Evolutionary conservation across 306 rosid species (phyloP).

Genomic region (Citrullus amarus): DNA sequence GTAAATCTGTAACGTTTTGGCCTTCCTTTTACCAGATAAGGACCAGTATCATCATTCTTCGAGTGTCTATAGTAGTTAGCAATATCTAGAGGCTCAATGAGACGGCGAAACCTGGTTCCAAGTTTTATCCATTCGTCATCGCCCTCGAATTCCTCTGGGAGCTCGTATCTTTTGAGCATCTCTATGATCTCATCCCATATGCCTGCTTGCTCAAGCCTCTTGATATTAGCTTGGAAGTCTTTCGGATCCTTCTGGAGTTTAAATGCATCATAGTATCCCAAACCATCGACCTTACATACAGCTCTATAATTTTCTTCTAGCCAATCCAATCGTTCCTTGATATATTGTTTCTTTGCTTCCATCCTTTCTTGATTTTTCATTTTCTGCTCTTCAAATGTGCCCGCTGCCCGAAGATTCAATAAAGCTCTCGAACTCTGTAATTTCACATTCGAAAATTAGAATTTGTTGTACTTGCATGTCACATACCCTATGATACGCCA

Average conservation of each 20-base stretch:
- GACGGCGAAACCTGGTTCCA: slow-evolving; percentile 43
- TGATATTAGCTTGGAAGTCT: slow-evolving; percentile 67
- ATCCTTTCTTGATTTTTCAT: slow-evolving; percentile 19
- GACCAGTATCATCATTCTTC: slow-evolving; percentile 46
- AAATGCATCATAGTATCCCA: slow-evolving; percentile 59
- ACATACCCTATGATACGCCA: not conserved
- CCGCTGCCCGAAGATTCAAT: slow-evolving; percentile 60
- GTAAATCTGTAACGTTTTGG: slow-evolving; percentile 48
- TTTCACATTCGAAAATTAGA: not conserved
- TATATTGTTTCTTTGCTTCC: not conserved
- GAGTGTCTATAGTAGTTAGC: slow-evolving; percentile 70
- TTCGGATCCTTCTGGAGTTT: slow-evolving; percentile 31
- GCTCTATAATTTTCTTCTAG: slow-evolving; percentile 22
- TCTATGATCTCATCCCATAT: slow-evolving; percentile 66
- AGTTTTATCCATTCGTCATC: slow-evolving; percentile 19
- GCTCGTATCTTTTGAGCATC: slow-evolving; percentile 48
- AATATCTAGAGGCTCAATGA: slow-evolving; percentile 71
- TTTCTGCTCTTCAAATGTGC: slow-evolving; percentile 37
- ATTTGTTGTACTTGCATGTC: not conserved
- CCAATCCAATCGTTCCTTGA: not conserved
- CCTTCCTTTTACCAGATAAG: slow-evolving; percentile 42
- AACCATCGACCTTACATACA: slow-evolving; percentile 4
- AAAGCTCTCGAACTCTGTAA: slow-evolving; percentile 54
- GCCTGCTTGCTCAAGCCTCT: slow-evolving; percentile 52
- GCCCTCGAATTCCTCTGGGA: slow-evolving; percentile 75